Base-by-base conservation (phyloP, 2,329 filamentous ascomycete species). In the Emergomyces pasteurianus region DNA sequence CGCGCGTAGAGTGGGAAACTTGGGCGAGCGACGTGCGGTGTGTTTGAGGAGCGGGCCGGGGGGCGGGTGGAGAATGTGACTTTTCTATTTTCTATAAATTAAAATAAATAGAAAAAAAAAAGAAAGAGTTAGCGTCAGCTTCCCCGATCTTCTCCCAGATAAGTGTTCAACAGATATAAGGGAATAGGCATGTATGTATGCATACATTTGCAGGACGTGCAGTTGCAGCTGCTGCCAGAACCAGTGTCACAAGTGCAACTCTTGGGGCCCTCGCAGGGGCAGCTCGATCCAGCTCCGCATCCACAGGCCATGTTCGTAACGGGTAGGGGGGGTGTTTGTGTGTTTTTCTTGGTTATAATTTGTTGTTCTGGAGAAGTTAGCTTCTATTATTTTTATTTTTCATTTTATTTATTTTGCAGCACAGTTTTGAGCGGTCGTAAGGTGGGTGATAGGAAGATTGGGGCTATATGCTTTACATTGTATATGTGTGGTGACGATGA, bases 241-340 rank as follows among this genome's bases (percentile, higher is more conserved):
- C n/a, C n/a, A 31, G 26, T 23, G 5, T 14, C 18, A 31, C 58
- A 59, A 9, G 43, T 26, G 31, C 58, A 59, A 6, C 16, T 52
- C 46, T 50, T n/a, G 21, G 58, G 58, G 14, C 58, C 58, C 9
- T 38, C 18, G 21, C 58, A 59, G 58, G 43, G 21, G 31, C 58
- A 59, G 7, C 18, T 14, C 21, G 42, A 46, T n/a, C 46, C 47
- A 26, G 28, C 9, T 34, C 58, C 58, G 58, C 58, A 59, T 46
- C 46, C 46, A n/a, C 58, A 59, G n/a, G n/a, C 56, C 58, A 59
- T 59, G 28, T 59, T 59, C 9, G 9, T 31, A 18, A 31, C 34
- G 14, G n/a, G 34, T 23, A 31, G 2, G 12, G 8, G 6, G 16
- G 28, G 16, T 14, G 16, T 21, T 18, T 34, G 34, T n/a, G 47